These are phyloP conservation scores for Graphilbum sp. DNA, from an alignment of 2,329 filamentous ascomycete species.

Conservation along the genomic window DNA sequence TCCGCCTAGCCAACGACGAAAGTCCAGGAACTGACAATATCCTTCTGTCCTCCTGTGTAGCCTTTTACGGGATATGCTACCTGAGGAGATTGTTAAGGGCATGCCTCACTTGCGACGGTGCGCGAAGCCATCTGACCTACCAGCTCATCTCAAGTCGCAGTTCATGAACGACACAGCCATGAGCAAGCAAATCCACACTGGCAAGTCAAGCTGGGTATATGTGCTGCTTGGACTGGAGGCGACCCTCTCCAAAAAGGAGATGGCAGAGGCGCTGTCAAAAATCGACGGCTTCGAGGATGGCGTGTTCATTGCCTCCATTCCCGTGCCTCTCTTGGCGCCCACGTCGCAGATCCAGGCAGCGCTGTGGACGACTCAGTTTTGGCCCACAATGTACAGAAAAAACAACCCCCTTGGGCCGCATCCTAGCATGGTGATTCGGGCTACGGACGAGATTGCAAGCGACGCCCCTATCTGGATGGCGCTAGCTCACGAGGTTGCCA, in stretches of 20 bases:
- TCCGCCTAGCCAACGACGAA: too few species aligned
- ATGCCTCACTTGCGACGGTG: conserved; percentile 60
- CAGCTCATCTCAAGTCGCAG: conserved; percentile 44
- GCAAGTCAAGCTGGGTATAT: conserved; percentile 44
- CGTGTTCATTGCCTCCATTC: conserved; percentile 43
- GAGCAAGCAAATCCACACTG: conserved; percentile 39
- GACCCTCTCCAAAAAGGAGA: conserved; percentile 34
- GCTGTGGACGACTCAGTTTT: conserved; percentile 60
- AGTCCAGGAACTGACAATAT: too few species aligned
- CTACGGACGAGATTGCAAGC: conserved; percentile 49
- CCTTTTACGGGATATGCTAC: conserved; percentile 37
- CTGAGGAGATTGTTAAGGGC: conserved; percentile 45
- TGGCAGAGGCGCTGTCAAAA: conserved; percentile 28
- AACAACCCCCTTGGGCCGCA: conserved; percentile 78
- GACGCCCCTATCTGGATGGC: conserved; percentile 51
- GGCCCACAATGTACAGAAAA: conserved; percentile 75
- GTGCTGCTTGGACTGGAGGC: conserved; percentile 36
- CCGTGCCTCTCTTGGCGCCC: conserved; percentile 57
- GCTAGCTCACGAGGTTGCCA: conserved; percentile 47
- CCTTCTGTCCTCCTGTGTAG: conserved; percentile 17
- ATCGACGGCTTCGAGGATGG: conserved; percentile 33
- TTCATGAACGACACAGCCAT: conserved; percentile 41
- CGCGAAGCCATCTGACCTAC: conserved; percentile 53
- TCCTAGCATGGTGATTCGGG: conserved; percentile 54
- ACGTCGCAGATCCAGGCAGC: conserved; percentile 61